Percentiles rank a stretch among this genome's conserved stretches.
These are phyloP conservation scores for Wickerhamomyces strasburgensis DNA, from an alignment of 805 yeast species.

Conservation along the genomic window DNA sequence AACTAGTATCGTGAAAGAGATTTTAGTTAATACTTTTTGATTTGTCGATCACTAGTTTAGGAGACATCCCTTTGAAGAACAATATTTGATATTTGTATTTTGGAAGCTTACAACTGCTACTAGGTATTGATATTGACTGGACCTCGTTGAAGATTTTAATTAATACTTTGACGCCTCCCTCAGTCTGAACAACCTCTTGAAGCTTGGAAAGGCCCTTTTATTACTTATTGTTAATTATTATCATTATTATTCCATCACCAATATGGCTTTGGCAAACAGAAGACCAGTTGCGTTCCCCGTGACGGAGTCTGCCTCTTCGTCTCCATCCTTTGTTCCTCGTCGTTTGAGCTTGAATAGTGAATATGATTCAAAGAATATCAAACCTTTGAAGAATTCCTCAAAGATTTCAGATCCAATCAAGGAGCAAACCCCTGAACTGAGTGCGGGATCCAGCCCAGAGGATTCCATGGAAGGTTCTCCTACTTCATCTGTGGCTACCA, in stretches of 20 bases:
- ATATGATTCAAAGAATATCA: constrained; percentile 5
- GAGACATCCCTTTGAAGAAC: not conserved
- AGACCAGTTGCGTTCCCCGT: constrained; percentile 54
- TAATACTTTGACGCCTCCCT: constrained; percentile 19
- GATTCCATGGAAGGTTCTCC: constrained; percentile 24
- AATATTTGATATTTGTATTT: no score
- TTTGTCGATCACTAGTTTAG: not conserved
- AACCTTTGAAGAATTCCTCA: constrained; percentile 6
- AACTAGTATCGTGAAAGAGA: not conserved
- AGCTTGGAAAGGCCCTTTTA: no score
- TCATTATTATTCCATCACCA: constrained; percentile 2
- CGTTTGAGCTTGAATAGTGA: constrained; percentile 24
- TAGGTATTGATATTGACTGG: constrained; percentile 1
- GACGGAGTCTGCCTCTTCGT: constrained; percentile 25
- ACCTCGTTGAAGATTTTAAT: constrained; percentile 22
- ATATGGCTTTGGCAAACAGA: constrained; percentile 64
- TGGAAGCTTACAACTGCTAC: no score
- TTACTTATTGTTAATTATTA: no score
- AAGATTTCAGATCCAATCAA: constrained; percentile 15
- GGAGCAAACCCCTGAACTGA: constrained; percentile 24
- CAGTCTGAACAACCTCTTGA: not conserved
- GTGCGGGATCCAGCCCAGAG: constrained; percentile 22
- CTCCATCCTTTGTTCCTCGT: constrained; percentile 27
- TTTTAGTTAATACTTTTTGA: not conserved
- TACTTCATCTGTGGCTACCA: constrained; percentile 17